Evolutionary conservation across 2,329 filamentous ascomycete genomes (phyloP).

Genomic region (Phyllachora maydis): DNA sequence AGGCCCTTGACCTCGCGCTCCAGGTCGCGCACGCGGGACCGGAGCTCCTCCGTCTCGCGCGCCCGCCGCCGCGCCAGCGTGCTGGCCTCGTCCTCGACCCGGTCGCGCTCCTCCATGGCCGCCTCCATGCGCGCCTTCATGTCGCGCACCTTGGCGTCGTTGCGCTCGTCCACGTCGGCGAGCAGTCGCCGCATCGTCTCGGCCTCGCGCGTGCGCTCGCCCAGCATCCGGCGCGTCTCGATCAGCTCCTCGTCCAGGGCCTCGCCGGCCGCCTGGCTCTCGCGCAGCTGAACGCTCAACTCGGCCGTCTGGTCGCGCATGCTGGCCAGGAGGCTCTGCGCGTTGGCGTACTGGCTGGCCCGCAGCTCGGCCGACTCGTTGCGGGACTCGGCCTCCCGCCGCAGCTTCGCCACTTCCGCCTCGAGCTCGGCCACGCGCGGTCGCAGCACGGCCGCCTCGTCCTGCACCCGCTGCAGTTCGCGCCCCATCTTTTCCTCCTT

Average conservation of each 20-base stretch:
- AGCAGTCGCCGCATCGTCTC: constrained; percentile 88
- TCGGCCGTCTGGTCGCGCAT: constrained; percentile 89
- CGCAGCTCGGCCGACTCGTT: constrained; percentile 72
- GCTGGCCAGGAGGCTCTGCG: constrained; percentile 68
- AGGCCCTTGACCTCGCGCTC: constrained; percentile 57
- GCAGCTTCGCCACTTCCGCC: constrained; percentile 47
- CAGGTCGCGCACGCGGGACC: constrained; percentile 55
- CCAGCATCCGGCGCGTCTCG: constrained; percentile 70
- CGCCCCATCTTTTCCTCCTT: constrained; percentile 48
- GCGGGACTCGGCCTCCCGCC: constrained; percentile 43
- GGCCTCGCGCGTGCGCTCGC: constrained; percentile 73
- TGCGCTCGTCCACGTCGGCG: constrained; percentile 65
- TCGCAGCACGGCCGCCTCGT: constrained; percentile 45
- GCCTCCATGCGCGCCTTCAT: constrained; percentile 78
- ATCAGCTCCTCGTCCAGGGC: constrained; percentile 79
- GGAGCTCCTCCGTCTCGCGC: constrained; percentile 74
- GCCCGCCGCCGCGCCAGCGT: constrained; percentile 55
- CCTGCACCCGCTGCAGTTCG: constrained; percentile 51
- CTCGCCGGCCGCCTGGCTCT: constrained; percentile 63
- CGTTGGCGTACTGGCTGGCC: constrained; percentile 64
- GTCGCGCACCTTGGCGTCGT: constrained; percentile 66
- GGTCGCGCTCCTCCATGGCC: constrained; percentile 83
- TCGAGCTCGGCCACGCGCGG: constrained; percentile 47
- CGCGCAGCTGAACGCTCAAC: constrained; percentile 77
- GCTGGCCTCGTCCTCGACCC: constrained; percentile 76